phyloP scores from a whole-genome alignment of 176 grass and related monocot genomes.

The Bothriochloa decipiens region DNA sequence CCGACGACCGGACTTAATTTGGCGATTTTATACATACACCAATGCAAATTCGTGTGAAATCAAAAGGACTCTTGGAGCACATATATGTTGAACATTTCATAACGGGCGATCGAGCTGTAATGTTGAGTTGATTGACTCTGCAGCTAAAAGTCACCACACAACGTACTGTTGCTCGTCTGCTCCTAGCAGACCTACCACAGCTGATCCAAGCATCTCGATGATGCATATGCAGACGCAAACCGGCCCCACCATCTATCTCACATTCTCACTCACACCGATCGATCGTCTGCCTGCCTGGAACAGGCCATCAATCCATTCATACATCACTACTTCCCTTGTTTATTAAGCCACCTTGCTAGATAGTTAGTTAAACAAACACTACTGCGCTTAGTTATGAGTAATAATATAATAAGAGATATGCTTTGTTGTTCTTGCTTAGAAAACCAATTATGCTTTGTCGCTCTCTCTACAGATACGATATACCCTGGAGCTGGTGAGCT shows the following conservation, averaged over 20 bases:
- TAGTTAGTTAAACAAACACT: background rate
- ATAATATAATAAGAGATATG: background rate
- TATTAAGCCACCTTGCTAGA: slow-evolving; percentile 7
- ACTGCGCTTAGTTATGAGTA: background rate
- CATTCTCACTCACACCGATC: too few species aligned
- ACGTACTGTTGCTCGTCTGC: background rate
- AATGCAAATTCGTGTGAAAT: background rate
- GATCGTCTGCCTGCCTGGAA: slow-evolving; percentile 43
- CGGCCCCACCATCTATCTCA: slow-evolving; percentile 10
- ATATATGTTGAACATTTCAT: too few species aligned
- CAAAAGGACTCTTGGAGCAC: background rate
- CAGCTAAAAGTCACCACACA: background rate
- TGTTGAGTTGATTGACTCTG: background rate
- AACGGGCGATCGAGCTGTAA: too few species aligned
- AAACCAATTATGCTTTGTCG: background rate
- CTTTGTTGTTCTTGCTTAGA: too few species aligned
- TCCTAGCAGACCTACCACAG: background rate
- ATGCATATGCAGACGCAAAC: background rate
- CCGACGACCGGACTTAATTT: background rate
- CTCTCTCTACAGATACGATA: background rate
- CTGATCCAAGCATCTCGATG: background rate
- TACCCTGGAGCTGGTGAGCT: background rate
- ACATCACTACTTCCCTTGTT: background rate
- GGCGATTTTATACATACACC: background rate
- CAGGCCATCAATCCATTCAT: background rate